Evolutionary conservation across 1,284 basidiomycete genomes (phyloP).

Genomic region (Laetiporus sulphureus): DNA sequence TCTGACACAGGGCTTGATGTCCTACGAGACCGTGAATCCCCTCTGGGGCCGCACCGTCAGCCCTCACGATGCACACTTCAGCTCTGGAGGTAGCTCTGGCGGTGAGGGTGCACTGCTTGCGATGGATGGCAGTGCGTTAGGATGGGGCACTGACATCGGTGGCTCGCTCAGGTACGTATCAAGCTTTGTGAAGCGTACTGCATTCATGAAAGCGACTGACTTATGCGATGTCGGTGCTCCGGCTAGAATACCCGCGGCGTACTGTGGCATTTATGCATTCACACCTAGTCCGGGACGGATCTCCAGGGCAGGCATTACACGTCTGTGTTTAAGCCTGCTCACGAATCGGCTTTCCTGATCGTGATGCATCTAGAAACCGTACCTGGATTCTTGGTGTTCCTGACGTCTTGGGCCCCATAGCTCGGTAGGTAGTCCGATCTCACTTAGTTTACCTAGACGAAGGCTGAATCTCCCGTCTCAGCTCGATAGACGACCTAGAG

Average conservation of each 20-base stretch:
- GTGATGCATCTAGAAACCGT: slow-evolving; percentile 32
- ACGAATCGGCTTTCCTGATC: background rate
- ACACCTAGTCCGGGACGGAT: slow-evolving; percentile 63
- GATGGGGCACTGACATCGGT: slow-evolving; percentile 75
- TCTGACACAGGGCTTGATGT: slow-evolving; percentile 76
- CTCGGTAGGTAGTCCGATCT: slow-evolving; percentile 34
- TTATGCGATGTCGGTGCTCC: slow-evolving; percentile 18
- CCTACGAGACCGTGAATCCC: slow-evolving; percentile 85
- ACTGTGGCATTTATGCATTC: slow-evolving; percentile 76
- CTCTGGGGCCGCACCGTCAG: slow-evolving; percentile 73
- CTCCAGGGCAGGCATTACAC: slow-evolving; percentile 40
- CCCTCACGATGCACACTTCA: slow-evolving; percentile 60
- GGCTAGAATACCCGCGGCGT: slow-evolving; percentile 70
- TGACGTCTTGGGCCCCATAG: slow-evolving; percentile 68
- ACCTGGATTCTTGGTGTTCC: slow-evolving; percentile 62
- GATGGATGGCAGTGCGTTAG: slow-evolving; percentile 70
- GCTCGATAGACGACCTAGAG: slow-evolving; percentile 63
- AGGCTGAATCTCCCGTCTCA: slow-evolving; percentile 15
- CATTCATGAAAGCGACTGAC: background rate
- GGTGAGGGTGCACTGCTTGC: slow-evolving; percentile 75
- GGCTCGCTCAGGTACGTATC: slow-evolving; percentile 43
- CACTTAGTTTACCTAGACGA: background rate
- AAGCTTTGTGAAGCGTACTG: background rate
- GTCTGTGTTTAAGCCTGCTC: slow-evolving; percentile 27
- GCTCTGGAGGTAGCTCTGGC: slow-evolving; percentile 73